Base-by-base conservation (phyloP, 2,329 filamentous ascomycete genomes). In the Penicillium sp. region DNA sequence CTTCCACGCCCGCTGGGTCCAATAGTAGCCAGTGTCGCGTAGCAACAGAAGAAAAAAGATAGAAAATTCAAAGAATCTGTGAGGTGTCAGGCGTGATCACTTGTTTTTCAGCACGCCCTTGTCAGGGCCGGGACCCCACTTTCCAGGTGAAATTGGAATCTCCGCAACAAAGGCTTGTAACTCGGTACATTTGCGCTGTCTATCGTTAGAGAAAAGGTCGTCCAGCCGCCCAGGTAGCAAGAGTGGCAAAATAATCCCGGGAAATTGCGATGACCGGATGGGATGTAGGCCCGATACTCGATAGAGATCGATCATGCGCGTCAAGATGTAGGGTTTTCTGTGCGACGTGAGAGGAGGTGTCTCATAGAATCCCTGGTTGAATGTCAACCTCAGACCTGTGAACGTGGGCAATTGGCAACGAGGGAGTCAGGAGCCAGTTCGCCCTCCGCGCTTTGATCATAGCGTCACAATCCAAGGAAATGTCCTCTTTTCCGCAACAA, bases 221-320 rank as follows among this genome's bases (percentile, higher is more conserved):
- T 55, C 50, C 58, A 61, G 62, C 46, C 65, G 62, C 46, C 65
- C 57, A 18, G 51, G 60, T 66, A n/a, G 24, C 39, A 62, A 59
- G 9, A 44, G 47, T 22, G 61, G 59, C 50, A 65, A 64, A 36
- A 40, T 41, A 53, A 58, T 52, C 51, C 51, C 60, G 54, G 54
- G 16, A 13, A 31, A 22, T 16, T 27, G 3, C 50, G 6, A 36
- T 44, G 19, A 64, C 62, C 60, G 61, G 60, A 24, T 54, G 40
- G 43, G 19, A 62, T 50, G 49, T 43, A 18, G 18, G 27, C 54
- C 44, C 54, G 19, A 54, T 50, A 35, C 54, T 37, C 52, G 19
- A 54, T 50, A 35, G 4, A 49, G 46, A 49, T 49, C 46, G 27
- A 49, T 49, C 14, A 49, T 19, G 46, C 19, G 13, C 31, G 43